A percentile compares a stretch with the other conserved stretches of the same genome.
phyloP scores from a whole-genome alignment of 768 basidiomycete genomes.

The Lactifluus piperatus region DNA sequence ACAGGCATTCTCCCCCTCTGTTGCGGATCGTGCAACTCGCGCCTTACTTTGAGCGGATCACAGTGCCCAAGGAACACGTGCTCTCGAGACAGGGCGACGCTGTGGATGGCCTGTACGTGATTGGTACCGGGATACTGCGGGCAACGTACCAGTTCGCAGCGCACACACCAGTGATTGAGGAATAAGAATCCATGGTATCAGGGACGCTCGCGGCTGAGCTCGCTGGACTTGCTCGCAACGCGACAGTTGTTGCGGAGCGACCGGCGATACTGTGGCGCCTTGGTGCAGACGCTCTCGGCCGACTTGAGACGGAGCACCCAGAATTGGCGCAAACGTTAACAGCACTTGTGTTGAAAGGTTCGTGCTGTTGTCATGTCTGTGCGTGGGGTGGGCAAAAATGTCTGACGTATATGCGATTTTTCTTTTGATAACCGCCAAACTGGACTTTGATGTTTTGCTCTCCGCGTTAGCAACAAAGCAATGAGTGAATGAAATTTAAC shows the following conservation, averaged over 20 bases:
- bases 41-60: constrained; percentile 60
- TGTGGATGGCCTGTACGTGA: constrained; percentile 80
- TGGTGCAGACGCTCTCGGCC: constrained; percentile 44
- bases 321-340: constrained; percentile 56
- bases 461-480: constrained; percentile 43
- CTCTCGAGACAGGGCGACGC: constrained; percentile 74
- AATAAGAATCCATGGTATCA: constrained; percentile 91
- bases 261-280: constrained; percentile 78
- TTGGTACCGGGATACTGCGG: constrained; percentile 78
- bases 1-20: no score
- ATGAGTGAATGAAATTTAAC: neutral
- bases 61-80: constrained; percentile 45
- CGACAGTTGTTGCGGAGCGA: constrained; percentile 76
- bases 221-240: constrained; percentile 71
- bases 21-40: constrained; percentile 53
- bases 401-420: neutral
- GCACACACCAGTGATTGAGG: constrained; percentile 58
- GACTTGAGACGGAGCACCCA: constrained; percentile 61
- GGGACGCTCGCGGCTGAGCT: constrained; percentile 91
- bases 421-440: constrained; percentile 44
- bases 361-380: constrained; percentile 18
- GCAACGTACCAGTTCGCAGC: constrained; percentile 74
- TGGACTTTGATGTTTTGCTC: constrained; percentile 53
- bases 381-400: neutral
- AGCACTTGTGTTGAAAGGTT: constrained; percentile 67